Base-by-base conservation (phyloP, 257 asterid species). In the Nemophila menziesii region DNA sequence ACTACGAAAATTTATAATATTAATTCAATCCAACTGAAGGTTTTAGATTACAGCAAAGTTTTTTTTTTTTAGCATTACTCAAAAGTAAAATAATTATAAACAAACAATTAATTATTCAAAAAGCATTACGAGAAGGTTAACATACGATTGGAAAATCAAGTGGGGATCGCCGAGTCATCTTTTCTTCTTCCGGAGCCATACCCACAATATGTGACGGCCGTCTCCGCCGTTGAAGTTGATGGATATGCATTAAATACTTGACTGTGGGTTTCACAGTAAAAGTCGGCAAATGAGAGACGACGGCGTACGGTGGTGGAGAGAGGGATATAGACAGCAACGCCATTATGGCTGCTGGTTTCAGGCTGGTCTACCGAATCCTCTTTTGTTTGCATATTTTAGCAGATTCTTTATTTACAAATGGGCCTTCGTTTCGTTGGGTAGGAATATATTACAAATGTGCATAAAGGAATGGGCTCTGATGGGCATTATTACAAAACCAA, bases 181-280 rank as follows among this genome's bases (percentile, higher is more conserved):
- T 77, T 74, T 77, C 82, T 57, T 81, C 86, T 1, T 81, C 80
- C 4, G 93, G 90, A 50, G 93, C 93, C 85, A 78, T 78, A 52
- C 80, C 57, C 20, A 78, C 90, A 29, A 74, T 39, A 48, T 46
- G 62, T 9, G 36, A 29, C 47, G 13, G 46, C 54, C 43, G 51
- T 67, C 51, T 36, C 62, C 36, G 36, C 36, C 36, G 36, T 13
- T 13, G 36, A 7, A 29, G 36, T 7, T 29, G 36, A 13, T 1
- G 36, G 36, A 2, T 29, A 29, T 2, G 36, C 36, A 7, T 29
- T 7, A 29, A 29, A 29, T 10, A 2, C 12, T 29, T 7, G 36
- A 13, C 7, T 29, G 36, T 24, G 6, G 36, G 8, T 10, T 4
- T 29, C 12, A 5, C 36, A 29, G 36, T 7, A 29, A 29, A 7